phyloP scores from a whole-genome alignment of 108 stramenopile species.

The Ochromonas danica region DNA sequence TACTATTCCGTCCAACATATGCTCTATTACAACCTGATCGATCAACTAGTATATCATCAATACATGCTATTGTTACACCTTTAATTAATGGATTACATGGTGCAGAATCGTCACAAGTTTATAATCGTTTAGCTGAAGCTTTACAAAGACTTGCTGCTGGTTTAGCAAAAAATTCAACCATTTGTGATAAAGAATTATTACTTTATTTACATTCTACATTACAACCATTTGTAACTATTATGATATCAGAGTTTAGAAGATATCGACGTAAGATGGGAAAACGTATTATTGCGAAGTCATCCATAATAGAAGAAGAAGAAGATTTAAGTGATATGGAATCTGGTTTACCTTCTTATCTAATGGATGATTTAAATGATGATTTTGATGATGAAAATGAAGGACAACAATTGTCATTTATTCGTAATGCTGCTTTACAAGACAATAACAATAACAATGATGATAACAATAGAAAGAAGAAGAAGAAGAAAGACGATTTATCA shows the following conservation, averaged over 20 bases:
- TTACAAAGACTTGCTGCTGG: constrained; percentile 45
- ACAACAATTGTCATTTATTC: neutral
- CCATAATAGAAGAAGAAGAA: too few relatives aligned
- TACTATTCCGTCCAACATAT: constrained; percentile 56
- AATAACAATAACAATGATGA: neutral
- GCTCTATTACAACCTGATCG: constrained; percentile 38
- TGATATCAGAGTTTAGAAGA: neutral
- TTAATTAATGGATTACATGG: constrained; percentile 42
- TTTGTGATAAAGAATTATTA: constrained; percentile 49
- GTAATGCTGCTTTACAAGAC: constrained; percentile 5
- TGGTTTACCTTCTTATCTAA: neutral
- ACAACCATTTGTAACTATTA: constrained; percentile 47
- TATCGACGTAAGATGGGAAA: neutral
- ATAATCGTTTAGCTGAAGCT: constrained; percentile 25
- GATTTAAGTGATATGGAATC: constrained; percentile 24
- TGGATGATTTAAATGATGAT: constrained; percentile 31
- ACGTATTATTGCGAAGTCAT: too few relatives aligned
- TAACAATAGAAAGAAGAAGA: neutral
- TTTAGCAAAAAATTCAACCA: constrained; percentile 48
- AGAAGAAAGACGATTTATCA: neutral
- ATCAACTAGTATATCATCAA: constrained; percentile 31
- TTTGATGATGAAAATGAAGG: constrained; percentile 43
- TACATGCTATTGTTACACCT: constrained; percentile 51
- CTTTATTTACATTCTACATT: constrained; percentile 56
- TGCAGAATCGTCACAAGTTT: constrained; percentile 36